Evolutionary conservation across 768 basidiomycete species (phyloP).

Genomic region (Cystofilobasidium macerans): DNA sequence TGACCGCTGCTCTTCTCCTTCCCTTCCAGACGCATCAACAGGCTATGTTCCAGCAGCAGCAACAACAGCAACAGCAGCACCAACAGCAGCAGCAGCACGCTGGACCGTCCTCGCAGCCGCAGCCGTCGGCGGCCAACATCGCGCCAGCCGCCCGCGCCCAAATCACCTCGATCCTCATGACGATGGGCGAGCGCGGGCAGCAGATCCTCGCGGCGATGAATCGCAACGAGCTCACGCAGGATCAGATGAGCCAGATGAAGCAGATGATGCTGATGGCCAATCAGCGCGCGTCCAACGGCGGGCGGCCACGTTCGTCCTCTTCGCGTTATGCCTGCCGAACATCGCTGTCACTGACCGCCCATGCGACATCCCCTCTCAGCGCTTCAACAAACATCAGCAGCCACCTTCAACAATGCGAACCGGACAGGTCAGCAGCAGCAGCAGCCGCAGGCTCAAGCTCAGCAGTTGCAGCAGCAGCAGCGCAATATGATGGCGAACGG

Average conservation of each 20-base stretch:
- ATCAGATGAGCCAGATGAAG: constrained; percentile 16
- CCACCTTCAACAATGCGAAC: constrained; percentile 11
- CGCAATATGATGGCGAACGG: constrained; percentile 4
- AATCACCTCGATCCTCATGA: background rate
- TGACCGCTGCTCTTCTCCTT: background rate
- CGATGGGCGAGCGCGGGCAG: constrained; percentile 8
- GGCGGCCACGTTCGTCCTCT: background rate
- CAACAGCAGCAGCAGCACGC: constrained; percentile 14
- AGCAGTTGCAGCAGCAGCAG: constrained; percentile 21
- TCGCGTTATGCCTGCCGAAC: background rate
- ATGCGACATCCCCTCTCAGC: constrained; percentile 1
- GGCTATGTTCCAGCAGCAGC: constrained; percentile 16
- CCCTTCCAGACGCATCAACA: constrained; percentile 9
- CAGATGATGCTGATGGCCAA: constrained; percentile 11
- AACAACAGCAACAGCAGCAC: constrained; percentile 23
- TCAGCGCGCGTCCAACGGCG: background rate
- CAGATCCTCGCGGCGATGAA: constrained; percentile 12
- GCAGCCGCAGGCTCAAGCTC: constrained; percentile 8
- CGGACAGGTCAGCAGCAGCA: background rate
- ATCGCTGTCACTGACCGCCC: background rate
- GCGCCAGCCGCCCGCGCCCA: background rate
- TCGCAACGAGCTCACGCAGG: constrained; percentile 12
- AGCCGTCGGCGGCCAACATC: background rate
- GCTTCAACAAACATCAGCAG: constrained; percentile 16
- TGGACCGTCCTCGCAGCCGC: background rate